Evolutionary conservation across 495 filamentous ascomycete genomes (phyloP).

Genomic region (Annulohypoxylon maeteangense): DNA sequence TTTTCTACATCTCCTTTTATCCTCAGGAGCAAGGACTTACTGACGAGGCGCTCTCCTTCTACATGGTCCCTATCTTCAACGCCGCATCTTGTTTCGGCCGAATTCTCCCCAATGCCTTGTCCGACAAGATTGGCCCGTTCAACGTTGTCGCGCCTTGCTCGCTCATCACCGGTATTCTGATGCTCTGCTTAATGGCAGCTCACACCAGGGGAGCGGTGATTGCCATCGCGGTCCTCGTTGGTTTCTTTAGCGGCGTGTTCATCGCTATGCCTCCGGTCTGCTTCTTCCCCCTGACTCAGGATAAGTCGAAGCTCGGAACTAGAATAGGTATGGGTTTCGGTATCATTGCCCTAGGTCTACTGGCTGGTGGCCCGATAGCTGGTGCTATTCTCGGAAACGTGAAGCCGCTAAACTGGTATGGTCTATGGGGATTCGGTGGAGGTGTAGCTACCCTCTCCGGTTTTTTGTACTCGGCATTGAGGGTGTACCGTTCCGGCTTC

Average conservation of each 20-base stretch:
- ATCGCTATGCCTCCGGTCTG: conserved; percentile 75
- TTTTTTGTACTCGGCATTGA: conserved; percentile 18
- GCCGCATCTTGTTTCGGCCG: conserved; percentile 69
- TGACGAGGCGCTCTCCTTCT: conserved; percentile 65
- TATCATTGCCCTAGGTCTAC: conserved; percentile 46
- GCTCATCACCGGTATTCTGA: conserved; percentile 38
- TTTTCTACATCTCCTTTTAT: conserved; percentile 77
- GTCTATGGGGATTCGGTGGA: conserved; percentile 52
- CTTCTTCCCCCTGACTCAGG: conserved; percentile 69
- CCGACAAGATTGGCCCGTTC: conserved; percentile 62
- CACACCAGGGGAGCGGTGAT: conserved; percentile 31
- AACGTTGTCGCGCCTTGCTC: conserved; percentile 46
- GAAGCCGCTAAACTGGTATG: conserved; percentile 43
- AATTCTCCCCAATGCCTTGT: conserved; percentile 71
- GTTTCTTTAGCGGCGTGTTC: conserved; percentile 54
- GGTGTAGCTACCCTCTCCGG: conserved; percentile 46
- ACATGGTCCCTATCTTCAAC: conserved; percentile 65
- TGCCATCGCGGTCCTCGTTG: conserved; percentile 47
- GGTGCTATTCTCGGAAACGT: conserved; percentile 46
- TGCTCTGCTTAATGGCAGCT: conserved; percentile 44
- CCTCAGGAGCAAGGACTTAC: conserved; percentile 65
- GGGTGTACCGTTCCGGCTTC: conserved; percentile 39
- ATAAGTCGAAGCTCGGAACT: conserved; percentile 73
- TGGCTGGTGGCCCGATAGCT: conserved; percentile 47
- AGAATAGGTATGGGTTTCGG: conserved; percentile 76